Evolutionary conservation across 2,329 filamentous ascomycete species (phyloP).

Genomic region (Exserohilum turcica): DNA sequence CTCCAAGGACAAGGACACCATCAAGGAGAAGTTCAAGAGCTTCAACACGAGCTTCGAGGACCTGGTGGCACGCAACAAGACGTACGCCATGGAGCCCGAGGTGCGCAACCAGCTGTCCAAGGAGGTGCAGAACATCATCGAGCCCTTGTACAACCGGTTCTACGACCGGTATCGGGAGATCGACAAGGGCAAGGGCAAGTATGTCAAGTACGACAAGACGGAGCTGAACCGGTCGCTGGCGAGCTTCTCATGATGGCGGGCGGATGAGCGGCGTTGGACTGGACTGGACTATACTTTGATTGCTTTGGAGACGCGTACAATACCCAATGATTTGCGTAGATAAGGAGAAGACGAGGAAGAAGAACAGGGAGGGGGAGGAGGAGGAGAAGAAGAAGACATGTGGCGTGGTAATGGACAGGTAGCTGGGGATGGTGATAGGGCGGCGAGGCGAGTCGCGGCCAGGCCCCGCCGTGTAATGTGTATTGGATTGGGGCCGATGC

Average conservation of each 20-base stretch:
- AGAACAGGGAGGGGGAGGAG: too few species aligned
- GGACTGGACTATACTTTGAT: conserved; percentile 20
- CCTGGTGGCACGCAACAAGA: conserved; percentile 79
- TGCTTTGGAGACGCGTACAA: conserved; percentile 30
- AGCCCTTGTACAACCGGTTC: conserved; percentile 92
- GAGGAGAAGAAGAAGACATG: conserved; percentile 20
- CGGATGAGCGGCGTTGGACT: conserved; percentile 28
- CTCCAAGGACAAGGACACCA: conserved; percentile 91
- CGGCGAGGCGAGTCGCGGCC: too few species aligned
- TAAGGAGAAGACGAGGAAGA: conserved; percentile 16
- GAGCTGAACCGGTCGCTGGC: conserved; percentile 69
- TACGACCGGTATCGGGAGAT: conserved; percentile 98
- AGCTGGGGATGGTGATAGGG: too few species aligned
- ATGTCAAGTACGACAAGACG: conserved; percentile 94
- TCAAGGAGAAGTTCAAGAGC: conserved; percentile 92
- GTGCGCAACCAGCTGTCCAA: conserved; percentile 79
- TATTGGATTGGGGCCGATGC: conserved; percentile 5
- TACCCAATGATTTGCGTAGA: conserved; percentile 40
- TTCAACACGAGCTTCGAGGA: conserved; percentile 95
- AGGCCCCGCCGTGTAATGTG: background rate
- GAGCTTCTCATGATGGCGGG: conserved; percentile 46
- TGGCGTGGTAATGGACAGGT: conserved; percentile 28
- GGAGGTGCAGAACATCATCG: conserved; percentile 88
- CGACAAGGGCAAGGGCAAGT: conserved; percentile 97
- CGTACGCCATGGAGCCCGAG: conserved; percentile 86